Percentiles rank a stretch among this genome's conserved stretches.
phyloP scores from a whole-genome alignment of 164 flowering plant species.

The Paratinospora sagittata region DNA sequence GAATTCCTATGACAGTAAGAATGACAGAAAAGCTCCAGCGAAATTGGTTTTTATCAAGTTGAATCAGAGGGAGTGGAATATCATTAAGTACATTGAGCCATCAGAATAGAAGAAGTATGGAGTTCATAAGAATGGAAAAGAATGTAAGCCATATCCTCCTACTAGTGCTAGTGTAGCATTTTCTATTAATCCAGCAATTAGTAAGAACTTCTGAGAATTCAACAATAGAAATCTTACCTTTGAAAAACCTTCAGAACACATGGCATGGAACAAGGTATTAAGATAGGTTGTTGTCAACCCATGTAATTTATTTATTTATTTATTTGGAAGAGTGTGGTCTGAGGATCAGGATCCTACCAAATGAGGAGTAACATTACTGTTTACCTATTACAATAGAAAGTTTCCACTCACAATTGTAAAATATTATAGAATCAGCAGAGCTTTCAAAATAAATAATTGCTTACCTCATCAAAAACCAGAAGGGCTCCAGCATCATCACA shows the following conservation, averaged over 20 bases:
- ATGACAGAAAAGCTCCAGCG: background rate
- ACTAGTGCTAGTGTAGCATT: too few species aligned
- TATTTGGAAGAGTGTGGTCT: background rate
- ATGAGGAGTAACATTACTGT: background rate
- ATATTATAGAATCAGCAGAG: background rate
- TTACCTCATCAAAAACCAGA: constrained; percentile 88
- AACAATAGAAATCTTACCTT: too few species aligned
- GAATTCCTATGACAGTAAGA: background rate
- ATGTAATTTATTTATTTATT: too few species aligned
- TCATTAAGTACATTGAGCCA: background rate
- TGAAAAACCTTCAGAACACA: too few species aligned
- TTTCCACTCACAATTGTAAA: background rate
- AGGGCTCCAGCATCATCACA: constrained; percentile 84
- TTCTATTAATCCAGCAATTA: too few species aligned
- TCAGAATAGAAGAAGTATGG: background rate
- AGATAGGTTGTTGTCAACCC: too few species aligned
- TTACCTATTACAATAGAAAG: background rate
- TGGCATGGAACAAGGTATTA: too few species aligned
- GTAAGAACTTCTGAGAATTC: too few species aligned
- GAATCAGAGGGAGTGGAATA: background rate
- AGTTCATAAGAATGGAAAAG: too few species aligned
- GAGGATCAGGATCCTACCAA: background rate
- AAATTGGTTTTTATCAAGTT: background rate
- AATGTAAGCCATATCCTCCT: too few species aligned
- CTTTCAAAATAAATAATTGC: background rate